Conservation (phyloP, 441 rosid genomes). For the Biscutella laevigata region DNA sequence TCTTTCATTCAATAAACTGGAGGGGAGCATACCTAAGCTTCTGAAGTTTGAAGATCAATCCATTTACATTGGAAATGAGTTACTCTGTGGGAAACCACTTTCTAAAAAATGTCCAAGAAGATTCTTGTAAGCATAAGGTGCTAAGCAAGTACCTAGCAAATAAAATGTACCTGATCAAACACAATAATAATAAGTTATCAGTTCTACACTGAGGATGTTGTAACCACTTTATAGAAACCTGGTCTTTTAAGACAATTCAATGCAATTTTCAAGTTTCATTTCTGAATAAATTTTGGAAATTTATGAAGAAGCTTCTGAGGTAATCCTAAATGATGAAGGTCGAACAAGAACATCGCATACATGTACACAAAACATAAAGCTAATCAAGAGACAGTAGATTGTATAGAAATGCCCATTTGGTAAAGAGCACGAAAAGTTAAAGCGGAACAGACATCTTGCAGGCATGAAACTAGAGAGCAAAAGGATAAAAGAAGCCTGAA, state of each 20-base stretch:
- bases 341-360: neutral
- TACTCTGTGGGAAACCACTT: constrained; percentile 34
- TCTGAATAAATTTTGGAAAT: neutral
- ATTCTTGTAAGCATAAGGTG: constrained; percentile 1
- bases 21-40: constrained; percentile 34
- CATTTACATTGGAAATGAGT: constrained; percentile 29
- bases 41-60: constrained; percentile 33
- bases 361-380: neutral
- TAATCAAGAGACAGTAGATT: neutral
- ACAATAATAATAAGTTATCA: neutral
- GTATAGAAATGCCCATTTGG: neutral
- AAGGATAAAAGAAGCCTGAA: too few species aligned
- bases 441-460: too few species aligned
- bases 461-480: too few species aligned
- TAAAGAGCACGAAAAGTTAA: neutral
- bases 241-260: neutral
- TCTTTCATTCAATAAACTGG: constrained; percentile 34
- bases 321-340: neutral
- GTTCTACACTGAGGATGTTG: neutral
- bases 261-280: neutral
- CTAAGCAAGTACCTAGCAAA: neutral
- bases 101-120: constrained; percentile 16
- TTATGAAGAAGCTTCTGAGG: constrained; percentile 24
- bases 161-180: neutral
- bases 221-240: neutral